phyloP scores from a whole-genome alignment of 2,329 filamentous ascomycete genomes.

The Pseudogymnoascus pannorum region DNA sequence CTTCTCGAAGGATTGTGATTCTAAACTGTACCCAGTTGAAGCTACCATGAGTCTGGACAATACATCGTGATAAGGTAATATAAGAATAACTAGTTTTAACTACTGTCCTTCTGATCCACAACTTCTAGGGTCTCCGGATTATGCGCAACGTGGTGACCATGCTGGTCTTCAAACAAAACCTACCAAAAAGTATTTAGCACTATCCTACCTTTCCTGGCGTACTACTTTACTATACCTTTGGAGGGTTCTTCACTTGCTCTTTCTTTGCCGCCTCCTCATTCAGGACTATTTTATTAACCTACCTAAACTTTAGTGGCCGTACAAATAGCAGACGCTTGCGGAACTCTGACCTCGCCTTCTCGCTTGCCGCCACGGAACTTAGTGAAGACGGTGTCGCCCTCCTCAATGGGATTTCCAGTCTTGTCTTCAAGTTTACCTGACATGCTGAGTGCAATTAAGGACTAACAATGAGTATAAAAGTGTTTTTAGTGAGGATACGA shows the following conservation, averaged over 20 bases:
- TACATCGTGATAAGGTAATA: too few relatives aligned
- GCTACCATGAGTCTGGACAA: too few relatives aligned
- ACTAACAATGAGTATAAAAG: too few relatives aligned
- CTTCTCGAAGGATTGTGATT: too few relatives aligned
- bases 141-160: constrained; percentile 33
- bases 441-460: neutral
- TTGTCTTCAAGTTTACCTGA: constrained; percentile 25
- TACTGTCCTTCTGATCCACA: constrained; percentile 16
- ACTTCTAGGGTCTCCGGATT: constrained; percentile 32
- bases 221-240: constrained; percentile 30
- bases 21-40: too few relatives aligned
- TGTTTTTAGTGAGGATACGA: neutral
- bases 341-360: constrained; percentile 29
- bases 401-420: constrained; percentile 31
- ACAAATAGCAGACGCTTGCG: neutral
- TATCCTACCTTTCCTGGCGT: neutral
- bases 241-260: constrained; percentile 34
- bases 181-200: constrained; percentile 15
- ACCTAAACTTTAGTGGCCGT: neutral
- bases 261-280: constrained; percentile 30
- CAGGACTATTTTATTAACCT: constrained; percentile 34
- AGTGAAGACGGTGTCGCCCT: constrained; percentile 35
- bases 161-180: constrained; percentile 34
- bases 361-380: constrained; percentile 33
- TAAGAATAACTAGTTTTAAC: neutral